Base-by-base conservation (phyloP, 352 stramenopile genomes). In the Bremia lactucae region DNA sequence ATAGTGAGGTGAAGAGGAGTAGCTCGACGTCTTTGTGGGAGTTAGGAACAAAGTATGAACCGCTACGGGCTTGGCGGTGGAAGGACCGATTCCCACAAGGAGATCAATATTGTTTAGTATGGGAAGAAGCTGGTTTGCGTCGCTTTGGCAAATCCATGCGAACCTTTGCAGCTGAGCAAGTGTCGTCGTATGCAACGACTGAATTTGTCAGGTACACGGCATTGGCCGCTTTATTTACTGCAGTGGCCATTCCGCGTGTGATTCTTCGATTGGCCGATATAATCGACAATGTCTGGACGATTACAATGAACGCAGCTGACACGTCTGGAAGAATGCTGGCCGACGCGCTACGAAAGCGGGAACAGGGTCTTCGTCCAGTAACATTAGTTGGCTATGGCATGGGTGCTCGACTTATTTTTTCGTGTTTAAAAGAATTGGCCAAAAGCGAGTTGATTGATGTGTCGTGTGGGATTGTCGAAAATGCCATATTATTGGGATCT, bases 321-420 rank as follows among this genome's bases (percentile, higher is more conserved):
- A 62, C 63, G 24, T 85, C 67, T 6, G 83, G 83, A 13, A 83
- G 79, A 41, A 43, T 92, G 2, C 42, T 95, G n/a, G 83, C 83
- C 2, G 63, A 67, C 29, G 67, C 65, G n/a, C 44, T 92, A 13
- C 59, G 68, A 0, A 62, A 68, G 15, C 70, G 71, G 14, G 74
- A 91, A 35, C 77, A 89, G 35, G 74, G 74, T 6, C 42, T 92
- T 5, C 77, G 81, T 18, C 87, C 87, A 0, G 86, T 96, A 21
- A 95, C 82, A 0, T 62, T 96, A 14, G 48, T 96, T 19, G 87
- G 85, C 0, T 95, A 95, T 34, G 82, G 78, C 11, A 91, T 96
- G 68, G 87, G 87, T 22, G 87, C 83, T 3, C 59, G 87, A 5
- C 31, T 96, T 8, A 89, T 96, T 29, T 93, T 94, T 26, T 72